These are phyloP conservation scores for Apophysomyces ossiformis DNA, from an alignment of 371 early-diverging fungal genomes.

Conservation along the genomic window DNA sequence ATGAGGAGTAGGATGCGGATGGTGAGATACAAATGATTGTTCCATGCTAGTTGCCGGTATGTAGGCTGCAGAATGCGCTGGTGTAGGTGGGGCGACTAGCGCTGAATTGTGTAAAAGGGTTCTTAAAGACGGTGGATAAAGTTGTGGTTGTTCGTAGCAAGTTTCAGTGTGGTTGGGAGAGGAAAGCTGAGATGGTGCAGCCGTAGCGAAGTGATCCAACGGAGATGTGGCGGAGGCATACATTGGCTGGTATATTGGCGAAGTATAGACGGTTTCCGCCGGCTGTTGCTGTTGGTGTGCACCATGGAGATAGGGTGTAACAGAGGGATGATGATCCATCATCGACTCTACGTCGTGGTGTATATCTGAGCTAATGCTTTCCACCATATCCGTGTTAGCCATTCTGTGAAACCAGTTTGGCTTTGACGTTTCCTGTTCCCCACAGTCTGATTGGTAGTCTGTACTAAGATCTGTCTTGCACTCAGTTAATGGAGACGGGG, in stretches of 20 bases:
- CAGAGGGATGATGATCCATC: conserved; percentile 1
- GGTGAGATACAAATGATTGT: conserved; percentile 1
- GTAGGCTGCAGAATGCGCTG: conserved; percentile 5
- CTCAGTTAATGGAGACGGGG: conserved; percentile 2
- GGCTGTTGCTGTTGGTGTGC: not conserved
- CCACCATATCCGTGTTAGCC: conserved; percentile 46
- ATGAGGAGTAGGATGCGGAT: not conserved
- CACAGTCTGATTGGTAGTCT: not conserved
- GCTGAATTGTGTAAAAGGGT: not conserved
- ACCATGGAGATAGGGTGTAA: not conserved
- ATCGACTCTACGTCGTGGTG: conserved; percentile 28
- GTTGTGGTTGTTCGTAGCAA: conserved; percentile 1
- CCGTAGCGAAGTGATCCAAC: conserved; percentile 5
- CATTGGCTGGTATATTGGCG: not conserved
- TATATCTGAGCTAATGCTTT: conserved; percentile 47
- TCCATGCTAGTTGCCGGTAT: not conserved
- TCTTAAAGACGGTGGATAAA: not conserved
- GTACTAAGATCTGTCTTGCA: conserved; percentile 5
- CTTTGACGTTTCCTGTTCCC: conserved; percentile 4
- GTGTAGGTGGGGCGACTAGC: not conserved
- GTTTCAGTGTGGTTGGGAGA: not conserved
- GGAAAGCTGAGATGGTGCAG: conserved; percentile 2
- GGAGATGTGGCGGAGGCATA: conserved; percentile 5
- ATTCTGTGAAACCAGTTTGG: conserved; percentile 25
- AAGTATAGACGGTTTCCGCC: not conserved